Base-by-base conservation (phyloP, 768 basidiomycete genomes). In the Russula brevipes region DNA sequence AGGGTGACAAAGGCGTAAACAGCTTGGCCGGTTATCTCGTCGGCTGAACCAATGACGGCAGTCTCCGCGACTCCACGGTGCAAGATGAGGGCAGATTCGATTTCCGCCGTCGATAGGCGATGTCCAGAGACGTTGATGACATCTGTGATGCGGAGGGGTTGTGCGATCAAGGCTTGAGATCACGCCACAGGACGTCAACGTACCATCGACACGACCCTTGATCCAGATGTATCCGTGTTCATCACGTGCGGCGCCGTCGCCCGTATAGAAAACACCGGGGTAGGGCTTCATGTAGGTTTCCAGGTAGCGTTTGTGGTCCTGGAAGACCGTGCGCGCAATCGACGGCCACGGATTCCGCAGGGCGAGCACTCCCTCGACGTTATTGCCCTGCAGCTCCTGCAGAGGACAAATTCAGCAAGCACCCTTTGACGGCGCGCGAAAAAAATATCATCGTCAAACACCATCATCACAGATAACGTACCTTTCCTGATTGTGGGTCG, bases 101-200 rank as follows among this genome's bases (percentile, higher is more conserved):
- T 97, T 77, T 98, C 96, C 59, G 96, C 96, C 4, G 96, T 99
- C 47, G 93, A 95, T 58, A 99, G 79, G 70, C 96, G 88, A 75
- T 99, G 96, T 1, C 96, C 96, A 46, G 96, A 95, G 38, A 98
- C 95, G 76, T 98, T 98, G 82, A 97, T 97, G 63, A 97, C 94
- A 77, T 96, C 90, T 91, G 69, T 12, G n/a, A 19, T 41, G 61
- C 35, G 8, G n/a, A 17, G 36, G 33, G n/a, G 44, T 51, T 16
- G 45, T 57, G 19, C 24, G 39, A 24, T 24, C 24, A 50, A 62
- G 57, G 30, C 47, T 54, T 7, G 16, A 60, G 19, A 63, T 35
- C 5, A 38, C 31, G 16, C 44, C 46, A 67, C 19, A 30, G 44
- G 61, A 16, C n/a, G 44, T 24, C 12, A 51, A 9, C 44, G 81